These are phyloP conservation scores for Albifimbria verrucaria DNA, from an alignment of 2,329 filamentous ascomycete species.

Conservation along the genomic window DNA sequence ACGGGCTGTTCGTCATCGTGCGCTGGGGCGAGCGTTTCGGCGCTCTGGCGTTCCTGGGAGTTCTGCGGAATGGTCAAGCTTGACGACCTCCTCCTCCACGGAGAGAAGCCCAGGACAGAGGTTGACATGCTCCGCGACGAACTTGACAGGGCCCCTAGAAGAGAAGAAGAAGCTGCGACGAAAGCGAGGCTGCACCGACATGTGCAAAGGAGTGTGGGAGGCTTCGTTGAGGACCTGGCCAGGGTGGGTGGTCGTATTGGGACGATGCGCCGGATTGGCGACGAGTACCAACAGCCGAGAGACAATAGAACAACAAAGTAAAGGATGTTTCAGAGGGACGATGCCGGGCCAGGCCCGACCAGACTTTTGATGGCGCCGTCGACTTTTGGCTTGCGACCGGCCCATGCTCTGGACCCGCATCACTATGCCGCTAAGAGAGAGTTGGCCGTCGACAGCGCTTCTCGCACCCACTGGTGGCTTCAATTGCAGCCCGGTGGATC, in stretches of 20 bases:
- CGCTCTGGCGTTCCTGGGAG: slow-evolving; percentile 16
- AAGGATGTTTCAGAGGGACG: neutral
- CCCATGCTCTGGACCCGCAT: neutral
- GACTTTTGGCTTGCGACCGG: neutral
- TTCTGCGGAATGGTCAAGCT: slow-evolving; percentile 31
- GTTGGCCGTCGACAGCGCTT: neutral
- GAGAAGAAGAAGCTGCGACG: neutral
- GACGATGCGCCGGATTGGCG: neutral
- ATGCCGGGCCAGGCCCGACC: too few relatives aligned
- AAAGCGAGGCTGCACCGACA: neutral
- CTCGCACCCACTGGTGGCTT: neutral
- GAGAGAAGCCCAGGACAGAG: slow-evolving; percentile 42
- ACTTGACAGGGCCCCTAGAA: neutral
- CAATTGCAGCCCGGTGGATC: neutral
- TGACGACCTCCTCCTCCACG: slow-evolving; percentile 43
- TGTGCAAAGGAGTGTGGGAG: neutral
- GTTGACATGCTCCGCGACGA: slow-evolving; percentile 39
- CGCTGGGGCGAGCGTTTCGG: slow-evolving; percentile 23
- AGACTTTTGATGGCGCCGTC: neutral
- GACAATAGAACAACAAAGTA: neutral
- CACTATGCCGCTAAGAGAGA: neutral
- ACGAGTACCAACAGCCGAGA: neutral
- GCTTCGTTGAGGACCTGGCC: too few relatives aligned
- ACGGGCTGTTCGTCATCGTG: slow-evolving; percentile 10
- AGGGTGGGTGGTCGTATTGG: too few relatives aligned